phyloP scores from a whole-genome alignment of 164 flowering plant genomes.

The Vitis cinerea region DNA sequence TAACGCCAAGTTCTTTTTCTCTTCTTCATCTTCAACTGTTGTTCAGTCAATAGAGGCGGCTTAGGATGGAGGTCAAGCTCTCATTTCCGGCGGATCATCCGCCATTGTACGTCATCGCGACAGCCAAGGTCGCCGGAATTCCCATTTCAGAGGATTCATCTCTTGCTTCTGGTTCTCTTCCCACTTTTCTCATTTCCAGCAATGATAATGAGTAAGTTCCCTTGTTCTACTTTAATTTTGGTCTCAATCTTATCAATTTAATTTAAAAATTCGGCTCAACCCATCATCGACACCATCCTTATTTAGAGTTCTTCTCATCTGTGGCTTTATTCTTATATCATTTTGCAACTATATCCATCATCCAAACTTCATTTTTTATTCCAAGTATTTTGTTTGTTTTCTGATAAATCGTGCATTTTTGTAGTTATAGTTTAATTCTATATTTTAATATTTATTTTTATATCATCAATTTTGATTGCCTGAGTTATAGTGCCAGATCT shows the following conservation, averaged over 20 bases:
- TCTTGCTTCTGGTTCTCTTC: conserved; percentile 50
- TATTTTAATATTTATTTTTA: no score
- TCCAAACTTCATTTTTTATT: no score
- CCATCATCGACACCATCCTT: no score
- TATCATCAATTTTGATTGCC: no score
- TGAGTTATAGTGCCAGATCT: no score
- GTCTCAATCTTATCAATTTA: background rate
- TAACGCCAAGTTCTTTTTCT: no score
- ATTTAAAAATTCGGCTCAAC: background rate
- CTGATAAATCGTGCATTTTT: no score
- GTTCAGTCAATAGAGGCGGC: no score
- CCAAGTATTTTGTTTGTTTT: no score
- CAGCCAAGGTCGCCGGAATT: conserved; percentile 50
- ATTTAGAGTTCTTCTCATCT: background rate
- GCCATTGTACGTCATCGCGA: conserved; percentile 52
- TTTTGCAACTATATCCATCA: background rate
- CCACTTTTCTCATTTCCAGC: conserved; percentile 38
- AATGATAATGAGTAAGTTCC: conserved; percentile 41
- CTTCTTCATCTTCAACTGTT: no score
- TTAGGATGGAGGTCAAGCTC: conserved; percentile 25
- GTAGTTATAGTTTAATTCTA: no score
- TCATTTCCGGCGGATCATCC: conserved; percentile 49
- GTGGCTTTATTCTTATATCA: background rate
- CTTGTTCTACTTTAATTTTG: background rate
- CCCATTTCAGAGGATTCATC: conserved; percentile 35